A percentile compares a stretch with the other conserved stretches of the same genome.
Evolutionary conservation across 2,329 filamentous ascomycete genomes (phyloP).

Genomic region (Ploettnerulaceae sp.): DNA sequence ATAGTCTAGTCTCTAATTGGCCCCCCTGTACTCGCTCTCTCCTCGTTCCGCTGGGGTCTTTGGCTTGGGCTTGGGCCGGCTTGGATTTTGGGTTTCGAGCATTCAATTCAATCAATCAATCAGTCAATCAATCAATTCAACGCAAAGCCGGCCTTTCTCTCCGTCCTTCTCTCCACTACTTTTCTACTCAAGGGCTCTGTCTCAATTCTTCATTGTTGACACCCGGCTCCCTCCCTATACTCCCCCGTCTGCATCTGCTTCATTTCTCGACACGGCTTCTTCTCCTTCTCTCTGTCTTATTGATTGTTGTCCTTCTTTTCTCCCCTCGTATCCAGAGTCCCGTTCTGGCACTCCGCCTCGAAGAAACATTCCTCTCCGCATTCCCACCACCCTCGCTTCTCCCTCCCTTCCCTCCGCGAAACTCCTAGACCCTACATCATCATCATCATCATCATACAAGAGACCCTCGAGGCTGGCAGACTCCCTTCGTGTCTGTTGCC

Average conservation of each 20-base stretch:
- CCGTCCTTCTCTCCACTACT: conserved; percentile 11
- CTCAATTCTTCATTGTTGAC: conserved; percentile 17
- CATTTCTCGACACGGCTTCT: conserved; percentile 8
- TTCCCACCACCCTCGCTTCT: conserved; percentile 26
- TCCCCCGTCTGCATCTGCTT: conserved; percentile 7
- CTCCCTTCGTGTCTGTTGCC: conserved; percentile 11
- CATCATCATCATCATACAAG: conserved; percentile 11
- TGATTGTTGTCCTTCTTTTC: conserved; percentile 24
- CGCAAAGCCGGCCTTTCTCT: conserved; percentile 5
- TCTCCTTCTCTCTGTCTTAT: conserved; percentile 13
- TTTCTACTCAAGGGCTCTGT: conserved; percentile 10
- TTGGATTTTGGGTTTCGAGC: too few species aligned
- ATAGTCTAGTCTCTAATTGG: neutral
- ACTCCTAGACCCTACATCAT: conserved; percentile 5
- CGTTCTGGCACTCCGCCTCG: conserved; percentile 4
- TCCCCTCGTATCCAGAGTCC: neutral
- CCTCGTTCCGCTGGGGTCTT: too few species aligned
- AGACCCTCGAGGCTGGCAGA: conserved; percentile 22
- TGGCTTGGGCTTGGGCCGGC: too few species aligned
- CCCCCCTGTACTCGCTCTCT: conserved; percentile 3
- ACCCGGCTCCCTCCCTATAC: conserved; percentile 7
- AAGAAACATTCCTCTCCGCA: conserved; percentile 20
- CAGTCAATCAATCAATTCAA: too few species aligned
- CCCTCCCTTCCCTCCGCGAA: conserved; percentile 5
- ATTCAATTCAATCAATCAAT: too few species aligned